A percentile compares a stretch with the other conserved stretches of the same genome.
Evolutionary conservation across 2,329 filamentous ascomycete species (phyloP).

Genomic region (Fusarium caatingaense): DNA sequence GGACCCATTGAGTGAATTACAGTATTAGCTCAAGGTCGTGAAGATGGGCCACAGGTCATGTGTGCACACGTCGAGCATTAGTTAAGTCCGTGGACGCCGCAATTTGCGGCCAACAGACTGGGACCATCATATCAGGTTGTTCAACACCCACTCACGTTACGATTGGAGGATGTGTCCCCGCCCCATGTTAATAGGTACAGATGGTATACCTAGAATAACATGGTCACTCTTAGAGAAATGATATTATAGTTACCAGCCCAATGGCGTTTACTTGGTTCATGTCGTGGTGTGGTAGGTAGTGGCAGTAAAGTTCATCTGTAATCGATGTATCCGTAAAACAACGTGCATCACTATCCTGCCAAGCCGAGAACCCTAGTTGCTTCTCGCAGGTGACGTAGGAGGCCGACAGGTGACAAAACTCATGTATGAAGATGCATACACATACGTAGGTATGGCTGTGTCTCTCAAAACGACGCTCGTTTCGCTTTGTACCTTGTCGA

Average conservation of each 20-base stretch:
- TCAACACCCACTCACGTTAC: constrained; percentile 15
- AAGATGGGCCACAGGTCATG: constrained; percentile 20
- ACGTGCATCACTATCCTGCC: not conserved
- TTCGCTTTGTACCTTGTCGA: constrained; percentile 27
- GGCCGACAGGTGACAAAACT: constrained; percentile 22
- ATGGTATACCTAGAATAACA: constrained; percentile 24
- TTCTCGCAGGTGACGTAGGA: constrained; percentile 10
- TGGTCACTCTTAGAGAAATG: constrained; percentile 6
- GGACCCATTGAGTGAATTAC: constrained; percentile 1
- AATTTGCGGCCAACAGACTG: constrained; percentile 43
- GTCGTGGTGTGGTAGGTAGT: not conserved
- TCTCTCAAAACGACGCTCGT: constrained; percentile 28
- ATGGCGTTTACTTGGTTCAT: not conserved
- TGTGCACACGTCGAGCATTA: constrained; percentile 22
- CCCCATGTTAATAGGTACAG: constrained; percentile 16
- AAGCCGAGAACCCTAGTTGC: not conserved
- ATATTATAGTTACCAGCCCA: not conserved
- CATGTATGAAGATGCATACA: constrained; percentile 5
- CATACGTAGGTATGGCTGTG: constrained; percentile 19
- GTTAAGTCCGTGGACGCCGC: constrained; percentile 27
- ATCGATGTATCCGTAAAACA: not conserved
- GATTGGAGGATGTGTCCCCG: constrained; percentile 4
- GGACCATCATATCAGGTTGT: constrained; percentile 28
- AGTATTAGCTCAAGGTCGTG: constrained; percentile 4
- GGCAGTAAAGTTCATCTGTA: not conserved